Evolutionary conservation across 2,329 filamentous ascomycete genomes (phyloP).

Genomic region (Pleoardoris graminearum): DNA sequence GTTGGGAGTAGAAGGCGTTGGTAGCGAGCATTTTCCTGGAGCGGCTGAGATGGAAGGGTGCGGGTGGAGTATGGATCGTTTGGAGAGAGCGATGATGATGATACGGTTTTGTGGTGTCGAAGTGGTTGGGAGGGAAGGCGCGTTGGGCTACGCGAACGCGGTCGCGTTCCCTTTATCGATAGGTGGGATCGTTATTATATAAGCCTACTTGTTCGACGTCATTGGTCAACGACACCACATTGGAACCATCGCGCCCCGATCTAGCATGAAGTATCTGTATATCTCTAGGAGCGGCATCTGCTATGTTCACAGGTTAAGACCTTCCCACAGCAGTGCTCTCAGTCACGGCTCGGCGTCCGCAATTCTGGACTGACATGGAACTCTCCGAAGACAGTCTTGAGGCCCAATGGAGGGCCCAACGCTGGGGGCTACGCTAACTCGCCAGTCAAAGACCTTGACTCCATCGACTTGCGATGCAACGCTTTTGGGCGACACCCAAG

Average conservation of each 20-base stretch:
- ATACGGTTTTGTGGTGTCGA: not conserved
- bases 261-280: too few relatives aligned
- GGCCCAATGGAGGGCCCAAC: slow-evolving; percentile 43
- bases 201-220: not conserved
- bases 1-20: slow-evolving; percentile 31
- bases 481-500: slow-evolving; percentile 45
- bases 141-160: not conserved
- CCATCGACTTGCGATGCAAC: slow-evolving; percentile 48
- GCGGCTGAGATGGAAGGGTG: slow-evolving; percentile 17
- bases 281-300: too few relatives aligned
- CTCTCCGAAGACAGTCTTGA: too few relatives aligned
- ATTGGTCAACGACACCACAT: not conserved
- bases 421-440: slow-evolving; percentile 46
- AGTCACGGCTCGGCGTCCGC: too few relatives aligned
- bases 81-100: not conserved
- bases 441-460: slow-evolving; percentile 46
- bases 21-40: slow-evolving; percentile 27
- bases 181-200: not conserved
- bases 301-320: too few relatives aligned
- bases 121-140: slow-evolving; percentile 2
- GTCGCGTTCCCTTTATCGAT: slow-evolving; percentile 5
- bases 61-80: not conserved
- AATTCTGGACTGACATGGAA: too few relatives aligned
- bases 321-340: too few relatives aligned
- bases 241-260: too few relatives aligned